Evolutionary conservation across 768 basidiomycete species (phyloP).

Genomic region (Artomyces pyxidatus): DNA sequence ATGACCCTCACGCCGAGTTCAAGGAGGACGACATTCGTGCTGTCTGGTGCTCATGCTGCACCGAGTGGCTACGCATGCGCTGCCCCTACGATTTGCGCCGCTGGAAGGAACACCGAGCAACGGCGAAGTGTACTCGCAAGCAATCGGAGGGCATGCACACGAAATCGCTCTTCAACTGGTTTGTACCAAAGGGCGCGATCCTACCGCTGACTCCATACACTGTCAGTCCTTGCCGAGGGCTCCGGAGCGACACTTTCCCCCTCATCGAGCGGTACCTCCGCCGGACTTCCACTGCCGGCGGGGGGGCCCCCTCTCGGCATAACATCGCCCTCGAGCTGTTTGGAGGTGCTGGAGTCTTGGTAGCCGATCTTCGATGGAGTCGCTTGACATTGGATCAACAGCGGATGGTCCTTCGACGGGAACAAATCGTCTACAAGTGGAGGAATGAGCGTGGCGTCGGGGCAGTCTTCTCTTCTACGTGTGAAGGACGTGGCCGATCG

Average conservation of each 20-base stretch:
- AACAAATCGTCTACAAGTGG: neutral
- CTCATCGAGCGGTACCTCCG: neutral
- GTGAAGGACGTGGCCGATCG: neutral
- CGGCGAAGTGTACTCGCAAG: slow-evolving; percentile 3
- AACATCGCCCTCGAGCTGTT: neutral
- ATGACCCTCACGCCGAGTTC: slow-evolving; percentile 14
- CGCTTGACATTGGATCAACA: neutral
- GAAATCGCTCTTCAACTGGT: neutral
- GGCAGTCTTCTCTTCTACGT: neutral
- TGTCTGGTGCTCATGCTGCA: slow-evolving; percentile 15
- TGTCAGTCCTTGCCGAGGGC: neutral
- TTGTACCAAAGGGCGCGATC: neutral
- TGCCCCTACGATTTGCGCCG: slow-evolving; percentile 10
- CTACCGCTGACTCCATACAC: neutral
- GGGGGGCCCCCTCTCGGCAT: neutral
- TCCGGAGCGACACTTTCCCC: neutral
- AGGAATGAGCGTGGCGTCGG: neutral
- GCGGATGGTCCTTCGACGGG: neutral
- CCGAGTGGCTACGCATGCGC: slow-evolving; percentile 15
- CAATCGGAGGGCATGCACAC: neutral
- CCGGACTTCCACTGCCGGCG: neutral
- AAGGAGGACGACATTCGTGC: slow-evolving; percentile 4
- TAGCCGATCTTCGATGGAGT: neutral
- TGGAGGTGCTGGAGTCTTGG: too few relatives aligned
- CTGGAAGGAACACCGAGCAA: slow-evolving; percentile 14